These are phyloP conservation scores for Aphanoascus verrucosus DNA, from an alignment of 2,329 filamentous ascomycete species.

Conservation along the genomic window DNA sequence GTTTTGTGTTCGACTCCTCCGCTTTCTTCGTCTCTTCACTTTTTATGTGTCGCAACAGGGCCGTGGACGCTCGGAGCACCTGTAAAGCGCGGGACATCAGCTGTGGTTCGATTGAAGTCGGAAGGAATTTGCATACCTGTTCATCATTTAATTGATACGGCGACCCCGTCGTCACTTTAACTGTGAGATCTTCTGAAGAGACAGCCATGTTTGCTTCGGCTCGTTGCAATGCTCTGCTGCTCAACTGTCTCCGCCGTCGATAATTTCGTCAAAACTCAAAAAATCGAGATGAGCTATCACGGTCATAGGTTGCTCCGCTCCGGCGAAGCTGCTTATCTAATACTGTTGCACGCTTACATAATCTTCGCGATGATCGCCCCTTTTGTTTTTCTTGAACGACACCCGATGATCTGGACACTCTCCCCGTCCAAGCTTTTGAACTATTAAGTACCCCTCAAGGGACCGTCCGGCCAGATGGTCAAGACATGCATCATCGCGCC, in stretches of 20 bases:
- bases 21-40: conserved; percentile 40
- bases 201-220: conserved; percentile 27
- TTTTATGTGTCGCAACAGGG: conserved; percentile 49
- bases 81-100: conserved; percentile 22
- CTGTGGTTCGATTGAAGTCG: background rate
- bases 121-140: conserved; percentile 30
- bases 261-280: background rate
- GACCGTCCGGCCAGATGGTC: too few relatives aligned
- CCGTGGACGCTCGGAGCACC: conserved; percentile 49
- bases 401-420: too few relatives aligned
- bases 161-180: conserved; percentile 32
- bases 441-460: too few relatives aligned
- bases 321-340: background rate
- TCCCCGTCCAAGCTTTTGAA: too few relatives aligned
- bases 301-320: background rate
- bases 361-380: background rate
- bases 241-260: background rate
- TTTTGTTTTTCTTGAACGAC: too few relatives aligned
- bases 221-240: background rate
- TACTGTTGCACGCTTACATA: background rate
- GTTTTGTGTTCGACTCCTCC: conserved; percentile 42
- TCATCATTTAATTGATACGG: conserved; percentile 40
- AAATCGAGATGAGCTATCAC: background rate
- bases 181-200: conserved; percentile 31
- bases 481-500: too few relatives aligned